Evolutionary conservation across 2,329 filamentous ascomycete genomes (phyloP).

Genomic region (Alternaria rosae): DNA sequence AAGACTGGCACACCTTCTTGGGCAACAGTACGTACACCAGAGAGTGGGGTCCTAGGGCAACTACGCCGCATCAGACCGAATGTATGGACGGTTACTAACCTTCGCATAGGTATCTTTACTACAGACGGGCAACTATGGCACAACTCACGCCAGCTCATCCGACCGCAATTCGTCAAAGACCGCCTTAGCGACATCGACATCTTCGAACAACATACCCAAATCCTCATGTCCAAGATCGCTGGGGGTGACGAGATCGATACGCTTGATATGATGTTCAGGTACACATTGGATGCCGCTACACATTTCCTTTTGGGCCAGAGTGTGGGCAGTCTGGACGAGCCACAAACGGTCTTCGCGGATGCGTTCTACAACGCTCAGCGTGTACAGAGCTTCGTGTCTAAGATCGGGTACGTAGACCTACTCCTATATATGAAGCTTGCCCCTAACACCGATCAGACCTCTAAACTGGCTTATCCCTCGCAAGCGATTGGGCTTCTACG

Average conservation of each 20-base stretch:
- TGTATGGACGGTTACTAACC: slow-evolving; percentile 3
- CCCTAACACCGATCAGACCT: slow-evolving; percentile 54
- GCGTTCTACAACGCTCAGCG: slow-evolving; percentile 82
- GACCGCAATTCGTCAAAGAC: slow-evolving; percentile 86
- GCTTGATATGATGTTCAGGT: slow-evolving; percentile 77
- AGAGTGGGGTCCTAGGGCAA: not conserved
- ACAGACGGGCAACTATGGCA: slow-evolving; percentile 85
- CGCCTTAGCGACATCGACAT: slow-evolving; percentile 81
- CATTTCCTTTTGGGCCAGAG: slow-evolving; percentile 85
- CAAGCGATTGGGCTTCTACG: slow-evolving; percentile 65
- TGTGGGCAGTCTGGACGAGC: slow-evolving; percentile 67
- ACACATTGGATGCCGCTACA: slow-evolving; percentile 81
- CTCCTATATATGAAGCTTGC: not conserved
- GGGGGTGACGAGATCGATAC: slow-evolving; percentile 69
- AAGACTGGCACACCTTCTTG: slow-evolving; percentile 77
- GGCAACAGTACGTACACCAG: slow-evolving; percentile 69
- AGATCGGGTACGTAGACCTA: slow-evolving; percentile 62
- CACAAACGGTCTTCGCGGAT: slow-evolving; percentile 73
- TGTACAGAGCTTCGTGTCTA: slow-evolving; percentile 72
- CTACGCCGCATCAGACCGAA: slow-evolving; percentile 7
- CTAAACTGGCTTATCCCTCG: slow-evolving; percentile 70
- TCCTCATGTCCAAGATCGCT: slow-evolving; percentile 71
- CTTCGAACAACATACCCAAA: slow-evolving; percentile 80
- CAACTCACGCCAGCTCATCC: slow-evolving; percentile 77
- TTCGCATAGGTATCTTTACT: slow-evolving; percentile 61